Evolutionary conservation across 306 rosid genomes (phyloP), one percentile per base, ranked within the genome.

Genomic region (Rubus idaeus): DNA sequence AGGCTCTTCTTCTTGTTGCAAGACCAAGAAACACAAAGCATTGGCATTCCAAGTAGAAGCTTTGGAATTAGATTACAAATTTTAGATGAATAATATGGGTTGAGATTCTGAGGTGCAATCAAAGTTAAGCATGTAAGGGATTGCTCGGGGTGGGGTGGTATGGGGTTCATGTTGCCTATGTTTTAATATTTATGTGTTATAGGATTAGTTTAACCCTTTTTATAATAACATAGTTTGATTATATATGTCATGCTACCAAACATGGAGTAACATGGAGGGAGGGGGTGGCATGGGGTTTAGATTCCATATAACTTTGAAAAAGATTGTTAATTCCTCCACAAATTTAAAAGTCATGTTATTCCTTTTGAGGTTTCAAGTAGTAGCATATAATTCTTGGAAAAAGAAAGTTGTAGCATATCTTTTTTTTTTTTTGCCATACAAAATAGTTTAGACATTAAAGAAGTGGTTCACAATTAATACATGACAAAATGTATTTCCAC

Each of bases 21-120:
- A 77, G 85, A 88, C 79, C 85, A 78, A 89, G 96, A 87, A 82
- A 82, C 96, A 88, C 71, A 53, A 39, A 39, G 77, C 63, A 52
- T 71, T 53, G 64, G 67, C 78, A 56, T 81, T 26, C 65, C 11
- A 45, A 45, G 71, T 58, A 45, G 51, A 17, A 49, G 26, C 68
- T 64, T 47, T 63, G 42, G 26, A 72, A 40, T 64, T 17, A 14
- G 55, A 18, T 56, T 13, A 5, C 56, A 41, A 56, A 35, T 13
- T 42, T 7, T 17, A 7, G 70, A 67, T 42, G 71, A 57, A 58
- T 42, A 58, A 10, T n/a, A 64, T 64, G 52, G 76, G 50, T 12
- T 40, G 64, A 11, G 30, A n/a, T 55, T 42, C 51, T 66, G 65
- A 72, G 51, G 45, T 73, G 68, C 68, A 57, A 73, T 73, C 26